A percentile compares a stretch with the other conserved stretches of the same genome.
Conservation (phyloP, 768 basidiomycete genomes). For the Hysterangium stoloniferum region DNA sequence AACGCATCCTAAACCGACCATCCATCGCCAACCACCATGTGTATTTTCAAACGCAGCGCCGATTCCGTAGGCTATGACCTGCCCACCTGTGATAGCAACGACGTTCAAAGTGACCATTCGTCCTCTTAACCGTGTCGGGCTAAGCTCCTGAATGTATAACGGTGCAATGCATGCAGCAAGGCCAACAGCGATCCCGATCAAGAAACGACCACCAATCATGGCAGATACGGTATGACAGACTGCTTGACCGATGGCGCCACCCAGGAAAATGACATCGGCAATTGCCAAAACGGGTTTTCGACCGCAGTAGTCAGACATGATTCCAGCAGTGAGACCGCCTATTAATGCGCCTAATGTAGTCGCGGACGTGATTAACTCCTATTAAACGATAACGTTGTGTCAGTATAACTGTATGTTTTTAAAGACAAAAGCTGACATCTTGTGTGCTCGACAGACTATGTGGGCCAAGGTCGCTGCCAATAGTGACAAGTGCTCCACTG, state of each 20-base stretch:
- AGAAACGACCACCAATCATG: constrained; percentile 70
- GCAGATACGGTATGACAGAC: constrained; percentile 60
- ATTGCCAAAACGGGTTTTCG: constrained; percentile 55
- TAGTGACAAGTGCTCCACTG: constrained; percentile 72
- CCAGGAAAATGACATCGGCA: constrained; percentile 67
- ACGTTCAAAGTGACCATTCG: constrained; percentile 79
- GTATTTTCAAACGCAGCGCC: constrained; percentile 57
- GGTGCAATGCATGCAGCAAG: constrained; percentile 73
- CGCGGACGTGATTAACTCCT: constrained; percentile 77
- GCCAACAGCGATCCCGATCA: constrained; percentile 70
- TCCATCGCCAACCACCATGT: constrained; percentile 70
- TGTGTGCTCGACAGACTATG: constrained; percentile 48
- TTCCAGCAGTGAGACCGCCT: constrained; percentile 64
- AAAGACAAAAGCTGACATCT: constrained; percentile 36
- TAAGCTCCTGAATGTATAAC: constrained; percentile 77
- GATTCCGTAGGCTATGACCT: constrained; percentile 72
- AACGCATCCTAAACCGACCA: constrained; percentile 70
- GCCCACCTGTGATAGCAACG: constrained; percentile 73
- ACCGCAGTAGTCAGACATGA: constrained; percentile 65
- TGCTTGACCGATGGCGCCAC: constrained; percentile 65
- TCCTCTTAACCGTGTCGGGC: constrained; percentile 61
- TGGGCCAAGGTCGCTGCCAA: constrained; percentile 58
- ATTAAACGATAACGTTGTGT: constrained; percentile 5
- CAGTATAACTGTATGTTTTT: neutral
- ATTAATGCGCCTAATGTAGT: constrained; percentile 73